Evolutionary conservation across 2,329 filamentous ascomycete species (phyloP).

Genomic region (Clonostachys rosea): DNA sequence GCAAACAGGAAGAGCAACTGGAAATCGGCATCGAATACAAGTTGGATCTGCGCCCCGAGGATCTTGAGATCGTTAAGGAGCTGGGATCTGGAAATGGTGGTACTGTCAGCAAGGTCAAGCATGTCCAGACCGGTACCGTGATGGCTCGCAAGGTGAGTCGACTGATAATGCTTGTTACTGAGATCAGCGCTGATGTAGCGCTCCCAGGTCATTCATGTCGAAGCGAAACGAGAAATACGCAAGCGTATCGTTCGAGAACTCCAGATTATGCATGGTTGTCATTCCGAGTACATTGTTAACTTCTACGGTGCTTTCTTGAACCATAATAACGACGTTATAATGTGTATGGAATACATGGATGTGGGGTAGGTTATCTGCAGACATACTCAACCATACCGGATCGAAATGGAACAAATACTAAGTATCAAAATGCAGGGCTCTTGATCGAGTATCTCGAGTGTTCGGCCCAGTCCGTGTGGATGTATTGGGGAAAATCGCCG

Average conservation of each 20-base stretch:
- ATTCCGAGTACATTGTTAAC: constrained; percentile 93
- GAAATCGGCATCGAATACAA: constrained; percentile 98
- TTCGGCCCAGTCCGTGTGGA: constrained; percentile 95
- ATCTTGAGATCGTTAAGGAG: constrained; percentile 90
- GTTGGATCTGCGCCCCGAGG: constrained; percentile 84
- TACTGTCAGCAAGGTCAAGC: constrained; percentile 96
- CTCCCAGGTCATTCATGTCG: constrained; percentile 89
- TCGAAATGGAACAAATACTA: not conserved
- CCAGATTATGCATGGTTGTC: constrained; percentile 97
- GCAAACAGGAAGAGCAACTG: constrained; percentile 57
- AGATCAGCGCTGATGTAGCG: not conserved
- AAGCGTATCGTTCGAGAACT: constrained; percentile 96
- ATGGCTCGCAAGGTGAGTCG: constrained; percentile 89
- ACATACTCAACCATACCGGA: not conserved
- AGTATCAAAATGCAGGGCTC: constrained; percentile 53
- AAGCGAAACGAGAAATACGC: constrained; percentile 94
- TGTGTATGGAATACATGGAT: constrained; percentile 99
- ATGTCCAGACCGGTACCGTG: constrained; percentile 81
- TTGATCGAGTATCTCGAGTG: constrained; percentile 89
- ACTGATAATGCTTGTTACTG: not conserved
- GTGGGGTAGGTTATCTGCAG: constrained; percentile 55
- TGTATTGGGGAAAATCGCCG: constrained; percentile 94
- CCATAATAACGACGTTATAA: constrained; percentile 93
- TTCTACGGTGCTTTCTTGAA: constrained; percentile 98
- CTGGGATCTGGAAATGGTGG: constrained; percentile 94